Evolutionary conservation across 2,329 filamentous ascomycete species (phyloP), one percentile per base, ranked within the genome.

Genomic region (Tothia fuscella): DNA sequence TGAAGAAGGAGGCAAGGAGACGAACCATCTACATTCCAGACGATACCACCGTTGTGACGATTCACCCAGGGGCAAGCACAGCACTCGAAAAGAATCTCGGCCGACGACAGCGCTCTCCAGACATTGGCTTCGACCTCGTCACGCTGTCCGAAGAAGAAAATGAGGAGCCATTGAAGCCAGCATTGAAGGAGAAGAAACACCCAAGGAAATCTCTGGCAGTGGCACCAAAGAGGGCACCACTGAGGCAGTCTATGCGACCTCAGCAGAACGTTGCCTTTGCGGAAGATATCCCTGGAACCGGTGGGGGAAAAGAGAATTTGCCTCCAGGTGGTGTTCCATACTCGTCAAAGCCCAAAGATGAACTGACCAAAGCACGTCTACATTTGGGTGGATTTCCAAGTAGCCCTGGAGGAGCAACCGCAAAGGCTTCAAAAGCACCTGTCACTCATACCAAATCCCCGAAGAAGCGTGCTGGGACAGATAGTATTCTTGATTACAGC

Each of bases 251-350:
- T 9, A 52, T 52, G 20, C 43, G 43, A 43, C 43, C 58, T 40
- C 45, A 57, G 5, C 70, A 71, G 48, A 63, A 63, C 35, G 51
- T 55, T 6, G 57, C 58, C 4, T 56, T 60, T 30, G 53, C 56
- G 14, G 21, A 51, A 59, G 32, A 76, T 49, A 52, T 70, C n/a
- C 51, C 61, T 45, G 74, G 73, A 19, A 64, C 65, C 37, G 71
- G 71, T 25, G 66, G 66, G 4, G 76, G 76, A 5, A 80, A 80
- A 50, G 76, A 80, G 53, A 80, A 80, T 47, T 24, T 36, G 17
- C 20, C 41, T 24, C 41, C 41, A 9, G 25, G 14, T 19, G 24
- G 22, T 14, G 21, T 17, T 6, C 19, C 25, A 13, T 9, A n/a
- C 16, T 10, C 20, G 24, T n/a, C 16, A 17, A 41, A 41, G 20